phyloP scores from a whole-genome alignment of 768 basidiomycete species.

The Cubamyces lactineus region DNA sequence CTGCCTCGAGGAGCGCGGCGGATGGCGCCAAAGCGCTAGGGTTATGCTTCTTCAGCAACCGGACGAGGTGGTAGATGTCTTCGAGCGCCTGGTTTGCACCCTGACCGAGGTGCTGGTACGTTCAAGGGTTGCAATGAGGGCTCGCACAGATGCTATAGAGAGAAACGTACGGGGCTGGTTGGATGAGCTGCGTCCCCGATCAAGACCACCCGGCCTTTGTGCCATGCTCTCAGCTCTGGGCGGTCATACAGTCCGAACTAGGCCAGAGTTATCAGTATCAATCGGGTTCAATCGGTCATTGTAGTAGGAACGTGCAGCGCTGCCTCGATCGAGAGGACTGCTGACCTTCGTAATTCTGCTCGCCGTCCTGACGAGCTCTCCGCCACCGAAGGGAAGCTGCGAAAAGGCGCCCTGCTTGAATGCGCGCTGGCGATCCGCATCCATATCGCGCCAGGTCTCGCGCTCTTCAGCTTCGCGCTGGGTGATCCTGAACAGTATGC shows the following conservation, averaged over 20 bases:
- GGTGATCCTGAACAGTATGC: conserved; percentile 36
- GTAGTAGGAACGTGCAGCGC: too few species aligned
- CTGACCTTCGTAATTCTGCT: conserved; percentile 36
- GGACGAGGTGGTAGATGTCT: conserved; percentile 42
- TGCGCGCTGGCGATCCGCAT: conserved; percentile 30
- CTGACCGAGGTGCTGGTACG: conserved; percentile 47
- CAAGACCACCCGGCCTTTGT: conserved; percentile 45
- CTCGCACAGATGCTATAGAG: neutral
- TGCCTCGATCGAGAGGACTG: neutral
- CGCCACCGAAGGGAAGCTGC: conserved; percentile 33
- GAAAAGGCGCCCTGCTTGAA: conserved; percentile 30
- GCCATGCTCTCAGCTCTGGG: conserved; percentile 44
- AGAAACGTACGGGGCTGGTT: conserved; percentile 45
- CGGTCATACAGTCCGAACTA: conserved; percentile 50
- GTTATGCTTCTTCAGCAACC: conserved; percentile 39
- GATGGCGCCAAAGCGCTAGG: conserved; percentile 33
- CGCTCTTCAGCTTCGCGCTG: conserved; percentile 42
- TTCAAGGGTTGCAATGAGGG: neutral
- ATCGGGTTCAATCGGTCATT: too few species aligned
- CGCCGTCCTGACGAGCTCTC: conserved; percentile 31
- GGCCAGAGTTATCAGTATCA: too few species aligned
- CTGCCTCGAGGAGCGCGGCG: conserved; percentile 31
- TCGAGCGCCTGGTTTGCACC: conserved; percentile 51
- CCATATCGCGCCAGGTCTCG: conserved; percentile 47
- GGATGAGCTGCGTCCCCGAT: conserved; percentile 52